phyloP scores from a whole-genome alignment of 495 filamentous ascomycete species.

The Aspergillus hancockii region DNA sequence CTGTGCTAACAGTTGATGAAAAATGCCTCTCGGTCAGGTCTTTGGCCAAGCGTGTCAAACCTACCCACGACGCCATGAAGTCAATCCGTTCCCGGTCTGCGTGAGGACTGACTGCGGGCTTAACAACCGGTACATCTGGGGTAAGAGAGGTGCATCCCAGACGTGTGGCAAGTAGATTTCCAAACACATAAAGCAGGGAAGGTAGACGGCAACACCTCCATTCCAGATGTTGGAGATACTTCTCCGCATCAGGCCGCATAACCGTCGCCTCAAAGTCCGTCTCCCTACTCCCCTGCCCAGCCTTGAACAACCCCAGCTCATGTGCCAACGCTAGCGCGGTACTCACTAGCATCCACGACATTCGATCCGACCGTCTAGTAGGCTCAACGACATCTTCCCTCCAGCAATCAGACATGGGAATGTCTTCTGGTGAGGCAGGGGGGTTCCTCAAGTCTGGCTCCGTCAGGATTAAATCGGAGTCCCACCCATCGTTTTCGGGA shows the following conservation, averaged over 20 bases:
- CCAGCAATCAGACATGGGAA: constrained; percentile 27
- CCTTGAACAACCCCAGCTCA: constrained; percentile 39
- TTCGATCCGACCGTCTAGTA: constrained; percentile 39
- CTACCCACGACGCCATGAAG: constrained; percentile 29
- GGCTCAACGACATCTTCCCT: constrained; percentile 39
- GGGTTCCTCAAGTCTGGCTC: constrained; percentile 24
- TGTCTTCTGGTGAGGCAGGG: constrained; percentile 15
- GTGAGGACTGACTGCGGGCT: constrained; percentile 3
- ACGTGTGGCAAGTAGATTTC: constrained; percentile 35
- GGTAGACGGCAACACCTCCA: constrained; percentile 29
- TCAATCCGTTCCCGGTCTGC: constrained; percentile 20
- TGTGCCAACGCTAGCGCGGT: constrained; percentile 40
- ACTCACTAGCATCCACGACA: constrained; percentile 46
- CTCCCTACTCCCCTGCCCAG: constrained; percentile 5
- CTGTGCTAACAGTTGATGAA: constrained; percentile 5
- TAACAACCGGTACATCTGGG: constrained; percentile 18
- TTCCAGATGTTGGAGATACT: constrained; percentile 26
- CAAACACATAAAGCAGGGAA: constrained; percentile 38
- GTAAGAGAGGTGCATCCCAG: constrained; percentile 40
- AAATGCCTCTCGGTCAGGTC: constrained; percentile 34
- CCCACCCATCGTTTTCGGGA: constrained; percentile 35
- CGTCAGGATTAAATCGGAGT: constrained; percentile 28
- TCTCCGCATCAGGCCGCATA: constrained; percentile 16
- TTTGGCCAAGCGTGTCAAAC: constrained; percentile 34
- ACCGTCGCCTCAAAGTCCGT: constrained; percentile 7